Conservation (phyloP, 805 yeast species). For the Cyberlindnera euphorbiiphila region DNA sequence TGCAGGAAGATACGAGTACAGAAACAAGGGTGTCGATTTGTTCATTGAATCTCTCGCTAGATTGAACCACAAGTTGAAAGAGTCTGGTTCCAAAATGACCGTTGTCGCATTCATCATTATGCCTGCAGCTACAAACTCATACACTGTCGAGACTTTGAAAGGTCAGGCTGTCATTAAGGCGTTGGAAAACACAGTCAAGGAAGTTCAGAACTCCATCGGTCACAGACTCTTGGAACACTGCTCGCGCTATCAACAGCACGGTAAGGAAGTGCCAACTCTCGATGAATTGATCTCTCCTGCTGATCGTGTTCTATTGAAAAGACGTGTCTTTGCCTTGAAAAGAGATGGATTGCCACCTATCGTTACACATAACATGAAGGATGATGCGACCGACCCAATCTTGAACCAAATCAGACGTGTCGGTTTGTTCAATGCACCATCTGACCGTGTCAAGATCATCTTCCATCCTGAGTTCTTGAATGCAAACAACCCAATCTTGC, state of each 20-base stretch:
- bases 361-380: constrained; percentile 95
- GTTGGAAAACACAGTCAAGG: constrained; percentile 81
- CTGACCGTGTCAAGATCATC: constrained; percentile 89
- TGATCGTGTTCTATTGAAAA: constrained; percentile 82
- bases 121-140: constrained; percentile 95
- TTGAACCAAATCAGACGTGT: constrained; percentile 89
- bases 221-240: constrained; percentile 88
- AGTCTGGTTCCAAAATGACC: constrained; percentile 78
- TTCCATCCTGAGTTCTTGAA: constrained; percentile 97
- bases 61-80: constrained; percentile 81
- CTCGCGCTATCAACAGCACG: constrained; percentile 57
- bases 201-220: constrained; percentile 83
- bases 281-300: constrained; percentile 82
- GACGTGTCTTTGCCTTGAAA: constrained; percentile 90
- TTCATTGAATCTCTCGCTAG: constrained; percentile 91
- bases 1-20: constrained; percentile 95
- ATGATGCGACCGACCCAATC: constrained; percentile 88
- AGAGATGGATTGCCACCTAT: constrained; percentile 89
- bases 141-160: constrained; percentile 91
- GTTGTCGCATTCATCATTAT: constrained; percentile 96
- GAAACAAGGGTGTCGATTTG: constrained; percentile 96
- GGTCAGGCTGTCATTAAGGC: constrained; percentile 96
- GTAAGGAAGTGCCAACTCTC: constrained; percentile 67
- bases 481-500: constrained; percentile 89
- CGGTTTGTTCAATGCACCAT: constrained; percentile 81